A percentile compares a stretch with the other conserved stretches of the same genome.
phyloP scores from a whole-genome alignment of 352 stramenopile genomes.

The Phytophthora vignae region DNA sequence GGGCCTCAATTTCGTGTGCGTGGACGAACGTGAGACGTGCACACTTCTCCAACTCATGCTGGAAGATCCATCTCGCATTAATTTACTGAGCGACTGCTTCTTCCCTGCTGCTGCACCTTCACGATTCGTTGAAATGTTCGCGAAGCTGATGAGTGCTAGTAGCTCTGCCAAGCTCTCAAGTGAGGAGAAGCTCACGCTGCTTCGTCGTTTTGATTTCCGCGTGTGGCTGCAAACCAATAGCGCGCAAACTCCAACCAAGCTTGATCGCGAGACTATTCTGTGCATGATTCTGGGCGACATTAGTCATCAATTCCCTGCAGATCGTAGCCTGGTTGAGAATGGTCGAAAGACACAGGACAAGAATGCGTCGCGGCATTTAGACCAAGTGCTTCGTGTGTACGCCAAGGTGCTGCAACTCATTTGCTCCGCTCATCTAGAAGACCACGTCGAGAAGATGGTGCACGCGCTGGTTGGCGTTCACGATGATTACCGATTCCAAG shows the following conservation, averaged over 20 bases:
- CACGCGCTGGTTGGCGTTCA: slow-evolving; percentile 83
- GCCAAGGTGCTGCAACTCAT: slow-evolving; percentile 77
- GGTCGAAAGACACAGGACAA: slow-evolving; percentile 24
- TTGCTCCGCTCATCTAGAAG: slow-evolving; percentile 67
- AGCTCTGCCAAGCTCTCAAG: slow-evolving; percentile 70
- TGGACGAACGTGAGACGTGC: slow-evolving; percentile 86
- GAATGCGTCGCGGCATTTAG: slow-evolving; percentile 31
- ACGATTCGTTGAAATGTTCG: slow-evolving; percentile 90
- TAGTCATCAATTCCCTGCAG: slow-evolving; percentile 58
- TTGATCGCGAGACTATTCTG: slow-evolving; percentile 85
- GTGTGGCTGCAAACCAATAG: slow-evolving; percentile 73
- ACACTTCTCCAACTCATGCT: slow-evolving; percentile 87
- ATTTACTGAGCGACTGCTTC: slow-evolving; percentile 85
- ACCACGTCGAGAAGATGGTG: slow-evolving; percentile 86
- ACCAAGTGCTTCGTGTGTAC: slow-evolving; percentile 78
- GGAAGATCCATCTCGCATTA: slow-evolving; percentile 83
- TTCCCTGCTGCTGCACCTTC: slow-evolving; percentile 73
- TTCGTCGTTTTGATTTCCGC: slow-evolving; percentile 82
- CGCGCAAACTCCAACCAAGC: slow-evolving; percentile 61
- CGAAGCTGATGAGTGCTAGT: slow-evolving; percentile 83
- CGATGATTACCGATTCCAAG: slow-evolving; percentile 83
- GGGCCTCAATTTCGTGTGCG: slow-evolving; percentile 78
- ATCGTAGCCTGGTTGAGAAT: slow-evolving; percentile 39
- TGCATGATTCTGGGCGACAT: slow-evolving; percentile 84
- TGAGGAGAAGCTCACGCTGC: slow-evolving; percentile 76